Evolutionary conservation across 139 green algal genomes (phyloP).

Genomic region (Micractinium conductrix): DNA sequence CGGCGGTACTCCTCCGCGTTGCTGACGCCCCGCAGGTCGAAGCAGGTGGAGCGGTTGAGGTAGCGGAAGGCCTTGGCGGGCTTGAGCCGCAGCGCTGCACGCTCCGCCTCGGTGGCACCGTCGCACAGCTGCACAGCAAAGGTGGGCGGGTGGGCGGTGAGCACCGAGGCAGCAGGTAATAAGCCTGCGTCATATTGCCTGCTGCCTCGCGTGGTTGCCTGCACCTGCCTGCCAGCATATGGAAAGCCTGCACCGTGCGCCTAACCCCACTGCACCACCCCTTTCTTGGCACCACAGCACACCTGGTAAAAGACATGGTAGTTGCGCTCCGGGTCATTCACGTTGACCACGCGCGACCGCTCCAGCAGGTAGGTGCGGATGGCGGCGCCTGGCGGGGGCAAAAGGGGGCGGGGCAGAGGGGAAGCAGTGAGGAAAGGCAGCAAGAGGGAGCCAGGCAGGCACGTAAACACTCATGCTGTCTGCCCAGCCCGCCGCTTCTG

Average conservation of each 20-base stretch:
- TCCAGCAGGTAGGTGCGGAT: slow-evolving; percentile 98
- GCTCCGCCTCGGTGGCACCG: slow-evolving; percentile 81
- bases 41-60: slow-evolving; percentile 91
- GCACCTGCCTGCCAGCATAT: too few species aligned
- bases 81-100: slow-evolving; percentile 66
- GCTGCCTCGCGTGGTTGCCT: too few species aligned
- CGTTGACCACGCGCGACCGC: slow-evolving; percentile 89
- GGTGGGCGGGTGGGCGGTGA: not conserved
- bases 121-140: slow-evolving; percentile 82
- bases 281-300: too few species aligned
- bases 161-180: not conserved
- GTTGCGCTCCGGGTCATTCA: slow-evolving; percentile 96
- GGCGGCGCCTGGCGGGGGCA: slow-evolving; percentile 66
- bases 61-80: slow-evolving; percentile 82
- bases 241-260: too few species aligned
- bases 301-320: slow-evolving; percentile 99
- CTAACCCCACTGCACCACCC: too few species aligned
- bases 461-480: not conserved
- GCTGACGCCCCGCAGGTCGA: slow-evolving; percentile 80
- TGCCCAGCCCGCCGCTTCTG: not conserved
- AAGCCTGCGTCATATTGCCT: not conserved
- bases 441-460: not conserved
- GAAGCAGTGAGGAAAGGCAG: not conserved
- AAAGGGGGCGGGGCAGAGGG: not conserved
- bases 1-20: slow-evolving; percentile 93